Conservation (phyloP, 75 land plant genomes). For the Ceratopteris richardii region DNA sequence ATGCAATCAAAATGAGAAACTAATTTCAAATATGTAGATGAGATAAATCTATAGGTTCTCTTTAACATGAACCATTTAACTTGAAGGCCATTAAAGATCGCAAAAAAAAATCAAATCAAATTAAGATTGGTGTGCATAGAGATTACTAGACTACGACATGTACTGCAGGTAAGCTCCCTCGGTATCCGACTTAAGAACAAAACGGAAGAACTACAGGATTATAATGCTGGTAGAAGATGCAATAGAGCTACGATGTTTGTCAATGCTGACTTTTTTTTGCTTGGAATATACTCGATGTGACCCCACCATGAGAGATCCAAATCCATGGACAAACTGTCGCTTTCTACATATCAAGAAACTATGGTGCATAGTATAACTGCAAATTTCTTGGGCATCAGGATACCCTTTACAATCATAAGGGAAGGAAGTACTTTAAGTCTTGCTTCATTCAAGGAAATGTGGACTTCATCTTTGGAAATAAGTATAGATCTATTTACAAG, state of each 20-base stretch:
- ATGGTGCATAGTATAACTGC: slow-evolving; percentile 17
- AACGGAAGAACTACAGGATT: too few species aligned
- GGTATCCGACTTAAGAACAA: too few species aligned
- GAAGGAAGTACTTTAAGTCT: slow-evolving; percentile 26
- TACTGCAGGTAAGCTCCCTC: too few species aligned
- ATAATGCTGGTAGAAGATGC: too few species aligned
- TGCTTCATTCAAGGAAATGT: slow-evolving; percentile 27
- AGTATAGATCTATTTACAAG: slow-evolving; percentile 27
- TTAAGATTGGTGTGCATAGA: too few species aligned
- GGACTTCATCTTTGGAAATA: slow-evolving; percentile 30
- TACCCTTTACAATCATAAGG: slow-evolving; percentile 19
- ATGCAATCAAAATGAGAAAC: too few species aligned
- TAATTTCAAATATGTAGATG: too few species aligned
- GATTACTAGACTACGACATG: too few species aligned
- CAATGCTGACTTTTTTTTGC: slow-evolving; percentile 18
- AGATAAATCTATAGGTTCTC: too few species aligned
- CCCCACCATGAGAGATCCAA: neutral
- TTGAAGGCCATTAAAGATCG: too few species aligned
- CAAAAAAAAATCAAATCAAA: too few species aligned
- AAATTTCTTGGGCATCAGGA: slow-evolving; percentile 19
- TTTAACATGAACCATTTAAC: too few species aligned
- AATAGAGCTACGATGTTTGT: slow-evolving; percentile 14
- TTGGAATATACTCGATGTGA: slow-evolving; percentile 12
- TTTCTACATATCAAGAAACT: slow-evolving; percentile 24
- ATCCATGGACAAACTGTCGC: slow-evolving; percentile 6